Evolutionary conservation across 176 grass and related monocot species (phyloP).

Genomic region (Musa schizocarpa): DNA sequence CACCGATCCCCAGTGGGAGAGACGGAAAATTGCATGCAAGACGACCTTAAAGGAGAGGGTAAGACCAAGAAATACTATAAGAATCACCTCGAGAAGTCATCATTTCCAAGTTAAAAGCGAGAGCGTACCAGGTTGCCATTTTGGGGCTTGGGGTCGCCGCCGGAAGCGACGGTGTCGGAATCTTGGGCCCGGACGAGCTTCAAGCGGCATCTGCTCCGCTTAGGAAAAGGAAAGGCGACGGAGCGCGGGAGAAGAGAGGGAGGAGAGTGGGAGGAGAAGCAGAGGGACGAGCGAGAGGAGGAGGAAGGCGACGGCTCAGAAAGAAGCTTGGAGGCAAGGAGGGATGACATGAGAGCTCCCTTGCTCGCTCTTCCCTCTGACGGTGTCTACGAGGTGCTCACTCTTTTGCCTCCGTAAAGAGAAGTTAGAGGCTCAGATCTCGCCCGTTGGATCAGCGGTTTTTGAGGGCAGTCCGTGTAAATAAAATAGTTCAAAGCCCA

Average conservation of each 20-base stretch:
- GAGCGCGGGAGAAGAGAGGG: neutral
- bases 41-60: neutral
- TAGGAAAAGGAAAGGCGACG: neutral
- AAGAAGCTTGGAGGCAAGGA: neutral
- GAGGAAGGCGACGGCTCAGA: neutral
- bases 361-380: neutral
- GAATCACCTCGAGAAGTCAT: neutral
- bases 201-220: neutral
- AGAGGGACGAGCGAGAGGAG: neutral
- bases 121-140: neutral
- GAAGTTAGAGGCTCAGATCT: no score
- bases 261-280: neutral
- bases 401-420: no score
- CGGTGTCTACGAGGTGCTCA: no score
- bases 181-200: neutral
- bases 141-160: slow-evolving; percentile 1
- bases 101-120: neutral
- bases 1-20: no score
- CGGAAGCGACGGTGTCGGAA: slow-evolving; percentile 1
- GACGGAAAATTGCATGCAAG: no score
- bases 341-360: slow-evolving; percentile 1
- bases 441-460: no score
- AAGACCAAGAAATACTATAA: neutral
- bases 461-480: no score
- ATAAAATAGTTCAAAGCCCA: no score